Evolutionary conservation across 768 basidiomycete genomes (phyloP), one percentile per base, ranked within the genome.

Genomic region (Galerina marginata): DNA sequence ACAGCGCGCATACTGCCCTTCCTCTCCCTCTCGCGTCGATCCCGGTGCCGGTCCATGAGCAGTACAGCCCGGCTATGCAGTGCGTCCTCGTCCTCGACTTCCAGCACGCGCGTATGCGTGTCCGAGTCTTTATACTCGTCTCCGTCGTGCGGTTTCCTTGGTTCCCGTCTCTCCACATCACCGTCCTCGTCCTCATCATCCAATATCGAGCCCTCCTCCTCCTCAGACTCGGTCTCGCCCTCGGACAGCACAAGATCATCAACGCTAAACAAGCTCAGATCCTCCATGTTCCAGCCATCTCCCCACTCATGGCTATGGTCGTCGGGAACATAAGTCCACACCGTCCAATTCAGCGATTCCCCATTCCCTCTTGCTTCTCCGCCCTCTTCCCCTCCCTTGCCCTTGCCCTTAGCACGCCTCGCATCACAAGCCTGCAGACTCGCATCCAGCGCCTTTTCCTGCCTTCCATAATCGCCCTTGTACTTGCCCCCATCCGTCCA

Each of bases 231-330:
- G 40, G 20, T 1, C 3, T 56, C 59, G n/a, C 45, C 25, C 20
- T 26, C 40, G 6, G 2, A 14, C 0, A 56, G 36, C 37, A 68
- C 66, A 60, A 87, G 62, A 71, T 98, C 95, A 64, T 95, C 92
- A 3, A 73, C 65, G 65, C 89, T 90, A 92, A 92, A 98, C 12
- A 99, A 62, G 64, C 92, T 94, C 59, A 99, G 72, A 76, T 99
- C 96, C 76, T 99, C 96, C 75, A 92, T 86, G 72, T 98, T 96
- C 96, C 96, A 99, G 1, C 89, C 89, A 74, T 99, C 96, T 12
- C 96, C 95, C 93, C 92, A 97, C 69, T 85, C 78, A 69, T 98
- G 93, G 25, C 80, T 81, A 69, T 88, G 73, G 45, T 74, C 89
- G 66, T 96, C 92, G 0, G 91, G 79, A 60, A 90, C 90, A 71